A percentile compares a stretch with the other conserved stretches of the same genome.
Evolutionary conservation across 2,329 filamentous ascomycete genomes (phyloP).

Genomic region (Xylariales sp.): DNA sequence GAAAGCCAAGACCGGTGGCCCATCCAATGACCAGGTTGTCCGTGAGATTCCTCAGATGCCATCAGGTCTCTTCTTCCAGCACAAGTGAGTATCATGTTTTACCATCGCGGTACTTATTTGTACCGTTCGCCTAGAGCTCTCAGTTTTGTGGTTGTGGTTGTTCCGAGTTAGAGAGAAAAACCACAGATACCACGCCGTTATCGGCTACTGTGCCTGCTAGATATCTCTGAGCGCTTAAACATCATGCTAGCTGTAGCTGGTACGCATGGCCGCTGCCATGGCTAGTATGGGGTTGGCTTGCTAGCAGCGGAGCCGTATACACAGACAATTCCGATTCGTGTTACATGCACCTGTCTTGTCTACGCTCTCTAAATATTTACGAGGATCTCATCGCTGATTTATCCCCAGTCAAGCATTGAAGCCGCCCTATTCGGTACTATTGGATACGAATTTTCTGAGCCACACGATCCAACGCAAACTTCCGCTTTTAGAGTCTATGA

Average conservation of each 20-base stretch:
- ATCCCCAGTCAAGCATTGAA: conserved; percentile 75
- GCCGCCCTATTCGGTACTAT: conserved; percentile 73
- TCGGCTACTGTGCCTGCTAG: background rate
- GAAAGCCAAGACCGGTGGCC: conserved; percentile 64
- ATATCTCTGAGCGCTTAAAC: background rate
- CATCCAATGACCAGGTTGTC: conserved; percentile 68
- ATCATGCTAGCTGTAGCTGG: background rate
- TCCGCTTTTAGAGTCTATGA: conserved; percentile 84
- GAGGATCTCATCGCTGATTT: conserved; percentile 17
- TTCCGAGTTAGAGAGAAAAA: background rate
- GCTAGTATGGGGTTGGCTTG: background rate
- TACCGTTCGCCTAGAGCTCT: background rate
- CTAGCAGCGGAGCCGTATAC: background rate
- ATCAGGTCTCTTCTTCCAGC: conserved; percentile 82
- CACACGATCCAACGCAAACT: conserved; percentile 94
- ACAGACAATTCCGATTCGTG: background rate
- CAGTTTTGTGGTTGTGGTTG: background rate
- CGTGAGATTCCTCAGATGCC: conserved; percentile 86
- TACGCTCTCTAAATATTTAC: background rate
- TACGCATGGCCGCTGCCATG: background rate
- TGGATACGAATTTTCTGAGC: conserved; percentile 84
- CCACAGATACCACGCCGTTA: background rate
- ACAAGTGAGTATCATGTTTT: conserved; percentile 58
- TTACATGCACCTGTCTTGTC: background rate
- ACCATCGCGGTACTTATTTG: background rate